Base-by-base conservation (phyloP, 768 basidiomycete genomes). In the Rhizopogon vesiculosus region DNA sequence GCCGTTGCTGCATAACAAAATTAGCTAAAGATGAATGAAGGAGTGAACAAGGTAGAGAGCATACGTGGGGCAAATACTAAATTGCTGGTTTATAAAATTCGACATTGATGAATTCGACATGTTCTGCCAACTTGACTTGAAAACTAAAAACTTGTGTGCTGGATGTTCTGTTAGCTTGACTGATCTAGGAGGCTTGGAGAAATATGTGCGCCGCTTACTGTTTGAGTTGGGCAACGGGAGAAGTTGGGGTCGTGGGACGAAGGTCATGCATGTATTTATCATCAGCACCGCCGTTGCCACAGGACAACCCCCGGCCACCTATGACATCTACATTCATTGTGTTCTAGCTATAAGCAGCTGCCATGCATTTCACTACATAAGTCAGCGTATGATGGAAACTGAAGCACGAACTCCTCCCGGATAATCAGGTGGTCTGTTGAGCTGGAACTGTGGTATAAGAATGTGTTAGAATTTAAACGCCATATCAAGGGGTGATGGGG, bases 1-100 rank as follows among this genome's bases (percentile, higher is more conserved):
- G 76, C 89, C 91, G 91, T 93, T 93, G 91, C 91, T 93, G 48
- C 31, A 60, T 7, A 28, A 8, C 41, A 51, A 40, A 15, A 56
- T 69, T 48, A 70, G 64, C n/a, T 57, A 8, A 46, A 16, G 31
- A 33, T 3, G 39, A 41, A 33, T 3, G 39, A 41, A 19, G 35
- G 31, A 16, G 22, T 8, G 13, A 38, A 51, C 22, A 42, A 35
- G 7, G 40, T 43, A 42, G 45, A 45, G 52, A 41, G 58, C 85
- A 52, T 81, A 93, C 91, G 89, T 80, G 91, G 91, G 91, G 91
- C 90, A 80, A 84, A 87, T 85, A 93, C 89, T 93, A 93, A 82
- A 93, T 82, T 83, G 81, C 65, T 78, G 80, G 78, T 87, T 85
- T 68, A 76, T 76, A 73, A 78, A 75, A 87, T 84, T 91, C 65